Conservation (phyloP, 345 rosid species). For the Gossypium australe region DNA sequence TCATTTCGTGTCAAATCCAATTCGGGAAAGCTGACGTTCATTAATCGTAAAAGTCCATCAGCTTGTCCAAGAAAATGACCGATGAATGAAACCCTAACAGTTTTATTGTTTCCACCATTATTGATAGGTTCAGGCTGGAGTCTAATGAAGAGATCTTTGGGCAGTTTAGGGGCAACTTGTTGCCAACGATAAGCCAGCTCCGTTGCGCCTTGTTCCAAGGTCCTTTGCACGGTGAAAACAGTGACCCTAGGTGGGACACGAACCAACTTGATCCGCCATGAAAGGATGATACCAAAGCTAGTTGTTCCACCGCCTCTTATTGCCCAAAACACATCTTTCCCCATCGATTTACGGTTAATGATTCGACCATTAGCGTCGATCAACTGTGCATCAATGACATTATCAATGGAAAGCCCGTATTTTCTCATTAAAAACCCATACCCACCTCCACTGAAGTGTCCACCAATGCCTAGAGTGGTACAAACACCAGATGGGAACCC, state of each 20-base stretch:
- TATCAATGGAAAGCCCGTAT: background rate
- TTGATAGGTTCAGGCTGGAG: conserved; percentile 13
- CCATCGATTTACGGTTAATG: background rate
- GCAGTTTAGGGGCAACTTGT: conserved; percentile 23
- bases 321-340: too few species aligned
- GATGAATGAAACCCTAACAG: conserved; percentile 21
- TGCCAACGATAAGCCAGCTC: conserved; percentile 34
- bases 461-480: background rate
- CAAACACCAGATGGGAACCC: conserved; percentile 50
- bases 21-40: conserved; percentile 23
- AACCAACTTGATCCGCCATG: too few species aligned
- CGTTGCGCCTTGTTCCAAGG: conserved; percentile 27
- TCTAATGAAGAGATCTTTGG: conserved; percentile 31
- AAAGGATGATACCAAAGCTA: too few species aligned
- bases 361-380: background rate
- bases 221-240: background rate
- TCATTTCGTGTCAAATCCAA: conserved; percentile 31
- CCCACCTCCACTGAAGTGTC: background rate
- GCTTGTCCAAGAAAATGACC: conserved; percentile 16
- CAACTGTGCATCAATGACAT: background rate
- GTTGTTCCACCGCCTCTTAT: too few species aligned
- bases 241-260: too few species aligned
- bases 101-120: background rate
- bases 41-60: conserved; percentile 15
- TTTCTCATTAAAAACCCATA: background rate